These are phyloP conservation scores for Acanthamoeba castellanii DNA, from an alignment of 208 protist genomes.

Conservation along the genomic window DNA sequence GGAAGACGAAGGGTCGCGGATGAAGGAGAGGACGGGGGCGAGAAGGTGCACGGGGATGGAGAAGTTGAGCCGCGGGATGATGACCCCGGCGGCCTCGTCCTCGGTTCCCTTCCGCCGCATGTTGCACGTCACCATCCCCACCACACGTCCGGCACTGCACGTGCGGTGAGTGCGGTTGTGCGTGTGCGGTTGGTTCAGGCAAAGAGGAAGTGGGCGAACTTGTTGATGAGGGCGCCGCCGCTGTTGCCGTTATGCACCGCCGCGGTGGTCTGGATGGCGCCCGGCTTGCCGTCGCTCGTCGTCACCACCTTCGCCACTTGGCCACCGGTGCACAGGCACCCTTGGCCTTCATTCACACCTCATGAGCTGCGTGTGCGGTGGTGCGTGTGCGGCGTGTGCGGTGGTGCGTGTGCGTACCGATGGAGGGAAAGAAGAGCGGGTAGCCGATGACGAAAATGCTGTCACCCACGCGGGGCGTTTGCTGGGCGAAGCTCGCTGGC, in stretches of 20 bases:
- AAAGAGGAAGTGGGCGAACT: not conserved
- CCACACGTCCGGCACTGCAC: not conserved
- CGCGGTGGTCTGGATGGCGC: slow-evolving; percentile 30
- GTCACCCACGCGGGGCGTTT: not conserved
- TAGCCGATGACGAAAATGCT: slow-evolving; percentile 33
- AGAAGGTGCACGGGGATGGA: slow-evolving; percentile 25
- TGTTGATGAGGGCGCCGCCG: slow-evolving; percentile 35
- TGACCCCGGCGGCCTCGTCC: not conserved
- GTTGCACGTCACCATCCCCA: slow-evolving; percentile 66
- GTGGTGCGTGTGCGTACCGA: not conserved
- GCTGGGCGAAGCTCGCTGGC: slow-evolving; percentile 1
- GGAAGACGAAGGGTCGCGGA: not conserved
- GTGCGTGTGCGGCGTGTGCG: not conserved
- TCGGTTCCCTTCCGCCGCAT: not conserved
- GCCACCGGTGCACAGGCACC: slow-evolving; percentile 14
- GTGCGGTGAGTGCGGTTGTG: not conserved
- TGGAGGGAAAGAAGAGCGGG: slow-evolving; percentile 37
- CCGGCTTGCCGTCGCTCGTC: not conserved
- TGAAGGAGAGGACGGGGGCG: not conserved
- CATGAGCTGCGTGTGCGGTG: no score
- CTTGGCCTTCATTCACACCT: not conserved
- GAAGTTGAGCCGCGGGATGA: slow-evolving; percentile 61
- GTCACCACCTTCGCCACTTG: slow-evolving; percentile 48
- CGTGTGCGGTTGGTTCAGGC: not conserved
- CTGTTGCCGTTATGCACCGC: slow-evolving; percentile 57